Evolutionary conservation across 73 alveolate genomes (phyloP), one percentile per base, ranked within the genome.

Genomic region (Uronychia binucleata): DNA sequence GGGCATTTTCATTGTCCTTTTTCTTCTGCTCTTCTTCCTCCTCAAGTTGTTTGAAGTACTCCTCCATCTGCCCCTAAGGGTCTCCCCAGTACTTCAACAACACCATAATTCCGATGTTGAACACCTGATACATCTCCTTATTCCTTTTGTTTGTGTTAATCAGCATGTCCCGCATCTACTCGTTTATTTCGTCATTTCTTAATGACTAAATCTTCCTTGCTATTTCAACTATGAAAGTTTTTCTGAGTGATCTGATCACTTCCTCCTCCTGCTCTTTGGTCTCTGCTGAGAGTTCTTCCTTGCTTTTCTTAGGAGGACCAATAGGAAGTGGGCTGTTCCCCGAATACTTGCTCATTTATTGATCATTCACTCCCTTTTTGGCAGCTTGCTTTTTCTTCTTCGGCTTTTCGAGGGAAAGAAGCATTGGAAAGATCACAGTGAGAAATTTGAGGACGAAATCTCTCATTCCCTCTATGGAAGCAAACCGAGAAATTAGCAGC

Each of bases 81-180:
- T 94, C 96, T 0, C 99, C 98, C 88, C 89, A 91, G 86, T 88
- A 89, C 30, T 84, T 93, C n/a, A 96, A 86, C 28, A 96, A 77
- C 57, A 88, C 90, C 93, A 88, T 35, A 77, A 96, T 91, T 0
- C 98, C 99, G 46, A 91, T 92, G 33, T 88, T 87, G 67, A 81
- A 86, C 79, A 57, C 58, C 28, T 92, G 95, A 60, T 88, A 75
- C 57, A 86, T 59, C 32, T 84, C 80, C 75, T 94, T 92, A 35
- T 91, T 91, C 67, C 93, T 74, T 33, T 81, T 87, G 79, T 96
- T 92, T 1, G 97, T 79, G 57, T 90, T 92, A 28, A 94, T 93
- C 19, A 94, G 86, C 84, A 91, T 76, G 57, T 95, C 96, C 59
- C 88, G 88, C 28, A 96, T 82, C 35, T 90, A 79, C 28, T 88